Evolutionary conservation across 129 eudicot genomes (phyloP).

Genomic region (Flaveria brownii): DNA sequence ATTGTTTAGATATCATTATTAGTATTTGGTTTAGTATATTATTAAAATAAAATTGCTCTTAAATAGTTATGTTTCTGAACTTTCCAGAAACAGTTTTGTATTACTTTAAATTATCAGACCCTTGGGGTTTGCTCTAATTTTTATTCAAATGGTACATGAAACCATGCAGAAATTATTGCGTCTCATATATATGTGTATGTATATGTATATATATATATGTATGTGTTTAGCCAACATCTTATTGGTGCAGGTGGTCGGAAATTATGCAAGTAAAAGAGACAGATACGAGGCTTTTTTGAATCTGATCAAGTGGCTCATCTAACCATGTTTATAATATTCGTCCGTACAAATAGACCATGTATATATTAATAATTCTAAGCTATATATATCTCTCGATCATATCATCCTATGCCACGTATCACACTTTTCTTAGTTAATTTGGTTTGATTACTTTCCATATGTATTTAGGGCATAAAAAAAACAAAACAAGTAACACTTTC

Average conservation of each 20-base stretch:
- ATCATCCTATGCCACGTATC: background rate
- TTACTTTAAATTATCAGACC: background rate
- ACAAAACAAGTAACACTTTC: background rate
- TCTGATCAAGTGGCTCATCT: conserved; percentile 9
- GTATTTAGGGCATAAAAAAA: background rate
- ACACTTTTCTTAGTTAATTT: background rate
- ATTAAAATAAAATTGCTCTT: background rate
- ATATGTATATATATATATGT: background rate
- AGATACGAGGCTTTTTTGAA: background rate
- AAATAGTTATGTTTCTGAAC: background rate
- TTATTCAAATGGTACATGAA: background rate
- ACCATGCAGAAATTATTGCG: no score
- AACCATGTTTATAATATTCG: conserved; percentile 8
- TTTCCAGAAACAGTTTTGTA: background rate
- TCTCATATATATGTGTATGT: no score
- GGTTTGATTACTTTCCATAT: background rate
- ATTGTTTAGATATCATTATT: no score
- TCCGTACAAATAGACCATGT: background rate
- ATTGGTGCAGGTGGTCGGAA: conserved; percentile 11
- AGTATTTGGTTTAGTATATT: background rate
- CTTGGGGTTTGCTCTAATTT: background rate
- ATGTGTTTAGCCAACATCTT: background rate
- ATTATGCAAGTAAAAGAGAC: background rate
- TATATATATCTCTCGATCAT: no score
- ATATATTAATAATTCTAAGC: background rate